Conservation (phyloP, 352 stramenopile genomes). For the Phytophthora crassamura region DNA sequence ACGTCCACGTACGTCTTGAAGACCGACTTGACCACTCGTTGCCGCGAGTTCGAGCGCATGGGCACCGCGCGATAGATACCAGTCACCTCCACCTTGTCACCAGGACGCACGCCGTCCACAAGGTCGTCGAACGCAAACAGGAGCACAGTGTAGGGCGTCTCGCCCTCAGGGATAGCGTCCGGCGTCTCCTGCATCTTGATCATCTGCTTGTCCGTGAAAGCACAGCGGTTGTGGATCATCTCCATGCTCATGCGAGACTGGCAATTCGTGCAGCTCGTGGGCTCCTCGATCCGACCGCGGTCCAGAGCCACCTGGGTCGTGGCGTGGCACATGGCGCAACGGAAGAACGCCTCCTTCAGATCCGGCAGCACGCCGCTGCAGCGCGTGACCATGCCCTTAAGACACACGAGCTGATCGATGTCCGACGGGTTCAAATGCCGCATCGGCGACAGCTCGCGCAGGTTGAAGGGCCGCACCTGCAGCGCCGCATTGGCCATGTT, state of each 20-base stretch:
- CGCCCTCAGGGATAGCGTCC: conserved; percentile 97
- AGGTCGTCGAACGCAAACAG: conserved; percentile 99
- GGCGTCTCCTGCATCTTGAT: conserved; percentile 98
- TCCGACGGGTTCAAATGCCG: conserved; percentile 96
- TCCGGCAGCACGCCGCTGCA: conserved; percentile 97
- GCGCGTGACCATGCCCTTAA: conserved; percentile 99
- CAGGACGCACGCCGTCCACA: conserved; percentile 96
- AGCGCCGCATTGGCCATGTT: conserved; percentile 67
- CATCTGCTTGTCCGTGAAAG: conserved; percentile 99
- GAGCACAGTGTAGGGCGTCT: conserved; percentile 98
- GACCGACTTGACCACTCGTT: conserved; percentile 95
- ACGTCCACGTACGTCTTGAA: conserved; percentile 99
- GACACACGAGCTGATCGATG: conserved; percentile 97
- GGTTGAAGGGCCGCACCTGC: conserved; percentile 98
- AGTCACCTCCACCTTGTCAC: conserved; percentile 97
- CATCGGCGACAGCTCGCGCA: conserved; percentile 94
- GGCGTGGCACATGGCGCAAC: conserved; percentile 94
- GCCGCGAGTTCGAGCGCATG: conserved; percentile 93
- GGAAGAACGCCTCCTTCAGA: conserved; percentile 98
- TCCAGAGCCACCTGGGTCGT: conserved; percentile 94
- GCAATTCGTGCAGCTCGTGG: conserved; percentile 90
- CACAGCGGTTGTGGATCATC: conserved; percentile 97
- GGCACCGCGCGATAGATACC: conserved; percentile 98
- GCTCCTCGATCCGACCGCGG: conserved; percentile 96
- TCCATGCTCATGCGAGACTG: conserved; percentile 93